These are phyloP conservation scores for Citrus mangshanensis DNA, from an alignment of 345 rosid species.

Conservation along the genomic window DNA sequence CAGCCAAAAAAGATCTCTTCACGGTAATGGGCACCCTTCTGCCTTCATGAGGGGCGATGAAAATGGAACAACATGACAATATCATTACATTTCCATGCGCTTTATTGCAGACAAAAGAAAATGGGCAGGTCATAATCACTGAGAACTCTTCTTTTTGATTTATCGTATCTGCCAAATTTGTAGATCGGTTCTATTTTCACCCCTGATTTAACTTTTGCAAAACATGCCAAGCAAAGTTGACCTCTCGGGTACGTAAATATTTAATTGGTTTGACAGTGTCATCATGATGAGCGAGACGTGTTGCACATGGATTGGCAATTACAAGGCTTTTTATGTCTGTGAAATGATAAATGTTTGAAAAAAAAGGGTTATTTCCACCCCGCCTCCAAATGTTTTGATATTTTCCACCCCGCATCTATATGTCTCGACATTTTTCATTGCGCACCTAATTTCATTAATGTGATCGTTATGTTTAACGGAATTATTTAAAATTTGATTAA, in stretches of 20 bases:
- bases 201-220: background rate
- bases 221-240: too few species aligned
- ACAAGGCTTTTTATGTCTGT: slow-evolving; percentile 28
- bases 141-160: background rate
- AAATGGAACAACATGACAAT: slow-evolving; percentile 7
- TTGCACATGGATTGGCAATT: slow-evolving; percentile 36
- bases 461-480: fast-evolving
- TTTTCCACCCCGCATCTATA: fast-evolving
- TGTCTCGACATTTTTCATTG: too few species aligned
- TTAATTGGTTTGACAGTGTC: slow-evolving; percentile 17
- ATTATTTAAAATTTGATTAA: fast-evolving
- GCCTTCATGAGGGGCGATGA: background rate
- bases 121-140: slow-evolving; percentile 36
- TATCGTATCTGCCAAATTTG: background rate
- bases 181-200: background rate
- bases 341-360: background rate
- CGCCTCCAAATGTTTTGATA: too few species aligned
- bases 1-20: slow-evolving; percentile 19
- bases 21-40: slow-evolving; percentile 22
- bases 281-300: slow-evolving; percentile 17
- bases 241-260: background rate
- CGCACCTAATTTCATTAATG: fast-evolving
- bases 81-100: slow-evolving; percentile 1
- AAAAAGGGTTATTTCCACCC: too few species aligned
- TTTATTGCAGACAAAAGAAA: slow-evolving; percentile 30